Evolutionary conservation across 495 filamentous ascomycete species (phyloP), one percentile per base, ranked within the genome.

Genomic region (Aspergillus diversus): DNA sequence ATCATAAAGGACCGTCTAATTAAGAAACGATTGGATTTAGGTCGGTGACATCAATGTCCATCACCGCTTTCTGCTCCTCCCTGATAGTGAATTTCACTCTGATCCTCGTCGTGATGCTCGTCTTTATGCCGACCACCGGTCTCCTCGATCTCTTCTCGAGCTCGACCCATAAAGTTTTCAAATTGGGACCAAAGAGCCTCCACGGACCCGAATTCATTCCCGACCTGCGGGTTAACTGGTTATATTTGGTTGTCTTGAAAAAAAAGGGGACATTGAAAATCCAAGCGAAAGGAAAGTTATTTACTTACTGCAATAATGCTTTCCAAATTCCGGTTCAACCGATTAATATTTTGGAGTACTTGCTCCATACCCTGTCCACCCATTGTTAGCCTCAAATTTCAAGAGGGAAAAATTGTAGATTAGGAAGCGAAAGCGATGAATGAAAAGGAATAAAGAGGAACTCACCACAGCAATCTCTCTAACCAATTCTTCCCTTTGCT

Each of bases 181-280:
- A 99, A 99, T 62, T 96, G 92, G 37, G 90, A 93, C 95, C 95
- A 99, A 37, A 99, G 83, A 32, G 92, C 92, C 76, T 99, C 95
- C 16, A 99, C 95, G 8, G 90, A 92, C n/a, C 90, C 86, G 73
- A 99, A 98, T 69, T 99, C 95, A 72, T 97, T 97, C 7, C 95
- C 95, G 33, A 99, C 91, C 91, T 93, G 51, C 16, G 3, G 6
- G 1, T 43, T 11, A 61, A 9, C 8, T 43, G 21, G 42, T 9
- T 35, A 17, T 21, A 50, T 35, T 59, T 17, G 11, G 27, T 15
- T 12, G 32, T 15, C 31, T 34, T 34, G 52, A 0, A 35, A 54
- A 13, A n/a, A 31, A 43, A 15, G 9, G 56, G 37, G 17, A 31
- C 6, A 12, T 39, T 39, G 35, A 39, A 39, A 49, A n/a, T n/a